Conservation (phyloP, 148 eudicot genomes). For the Heliamphora exappendiculata region DNA sequence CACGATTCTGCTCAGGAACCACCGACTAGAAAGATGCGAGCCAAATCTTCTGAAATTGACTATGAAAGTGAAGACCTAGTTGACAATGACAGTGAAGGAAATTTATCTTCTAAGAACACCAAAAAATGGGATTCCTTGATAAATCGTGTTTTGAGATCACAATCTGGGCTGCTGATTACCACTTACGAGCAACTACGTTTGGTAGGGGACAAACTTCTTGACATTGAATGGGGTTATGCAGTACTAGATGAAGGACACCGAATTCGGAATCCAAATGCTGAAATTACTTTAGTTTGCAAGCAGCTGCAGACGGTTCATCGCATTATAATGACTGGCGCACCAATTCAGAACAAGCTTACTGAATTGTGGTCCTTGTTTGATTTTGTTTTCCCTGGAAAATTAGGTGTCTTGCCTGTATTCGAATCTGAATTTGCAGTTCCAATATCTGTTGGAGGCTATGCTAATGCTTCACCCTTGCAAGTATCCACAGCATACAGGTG, state of each 20-base stretch:
- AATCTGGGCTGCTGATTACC: conserved; percentile 83
- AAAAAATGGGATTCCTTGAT: conserved; percentile 81
- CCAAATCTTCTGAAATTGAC: conserved; percentile 59
- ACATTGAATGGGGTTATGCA: conserved; percentile 95
- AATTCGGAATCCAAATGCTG: conserved; percentile 96
- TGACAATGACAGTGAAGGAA: conserved; percentile 48
- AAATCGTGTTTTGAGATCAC: conserved; percentile 64
- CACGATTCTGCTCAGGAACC: conserved; percentile 82
- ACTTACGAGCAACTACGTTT: conserved; percentile 96
- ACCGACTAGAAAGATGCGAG: conserved; percentile 37
- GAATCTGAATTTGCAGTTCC: conserved; percentile 98
- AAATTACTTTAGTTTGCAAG: conserved; percentile 89
- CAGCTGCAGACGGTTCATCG: conserved; percentile 99
- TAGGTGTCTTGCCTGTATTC: conserved; percentile 96
- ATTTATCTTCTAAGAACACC: conserved; percentile 23
- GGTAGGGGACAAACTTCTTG: conserved; percentile 68
- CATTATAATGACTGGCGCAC: conserved; percentile 93
- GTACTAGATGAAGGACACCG: conserved; percentile 97
- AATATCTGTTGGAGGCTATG: conserved; percentile 96
- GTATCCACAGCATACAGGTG: conserved; percentile 99
- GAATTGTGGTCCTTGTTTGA: conserved; percentile 98
- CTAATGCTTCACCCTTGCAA: conserved; percentile 94
- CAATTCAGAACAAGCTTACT: conserved; percentile 93
- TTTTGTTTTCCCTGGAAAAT: conserved; percentile 97
- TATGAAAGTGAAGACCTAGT: conserved; percentile 52